Evolutionary conservation across 306 rosid species (phyloP).

Genomic region (Cucurbita ficifolia): DNA sequence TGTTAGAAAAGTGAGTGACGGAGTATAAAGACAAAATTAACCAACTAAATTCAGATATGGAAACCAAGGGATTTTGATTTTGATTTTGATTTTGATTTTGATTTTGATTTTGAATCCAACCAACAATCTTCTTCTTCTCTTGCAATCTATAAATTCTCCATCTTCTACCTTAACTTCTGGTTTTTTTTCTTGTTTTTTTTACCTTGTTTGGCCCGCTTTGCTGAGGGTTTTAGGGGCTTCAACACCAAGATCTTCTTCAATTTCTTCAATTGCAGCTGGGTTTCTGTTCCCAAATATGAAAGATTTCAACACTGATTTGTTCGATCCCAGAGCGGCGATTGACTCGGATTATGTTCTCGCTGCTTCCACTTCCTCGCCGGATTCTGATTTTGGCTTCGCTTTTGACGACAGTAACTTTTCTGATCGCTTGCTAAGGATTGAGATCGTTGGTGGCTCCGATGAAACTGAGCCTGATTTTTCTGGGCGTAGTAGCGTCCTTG

Average conservation of each 20-base stretch:
- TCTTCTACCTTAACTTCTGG: not conserved
- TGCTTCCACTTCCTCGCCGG: constrained; percentile 27
- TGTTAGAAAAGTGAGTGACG: not conserved
- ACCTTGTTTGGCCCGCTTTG: not conserved
- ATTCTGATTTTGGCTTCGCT: constrained; percentile 77
- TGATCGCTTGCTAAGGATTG: constrained; percentile 70
- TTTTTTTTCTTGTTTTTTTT: not conserved
- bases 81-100: too few species aligned
- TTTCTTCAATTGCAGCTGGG: not conserved
- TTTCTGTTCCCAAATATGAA: constrained; percentile 4
- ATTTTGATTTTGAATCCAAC: too few species aligned
- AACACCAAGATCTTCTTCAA: too few species aligned
- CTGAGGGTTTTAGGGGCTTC: not conserved
- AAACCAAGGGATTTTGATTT: too few species aligned
- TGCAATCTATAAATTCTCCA: not conserved
- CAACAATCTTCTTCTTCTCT: not conserved
- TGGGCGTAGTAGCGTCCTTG: constrained; percentile 42
- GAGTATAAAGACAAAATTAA: not conserved
- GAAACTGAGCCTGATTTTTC: constrained; percentile 35
- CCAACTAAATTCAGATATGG: not conserved
- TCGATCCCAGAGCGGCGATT: constrained; percentile 61
- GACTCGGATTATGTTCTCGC: constrained; percentile 39
- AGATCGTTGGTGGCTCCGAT: constrained; percentile 41
- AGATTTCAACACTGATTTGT: constrained; percentile 51
- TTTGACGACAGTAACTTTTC: constrained; percentile 93